phyloP scores from a whole-genome alignment of 192 early-diverging fungal species.

The Umbelopsis sp. region DNA sequence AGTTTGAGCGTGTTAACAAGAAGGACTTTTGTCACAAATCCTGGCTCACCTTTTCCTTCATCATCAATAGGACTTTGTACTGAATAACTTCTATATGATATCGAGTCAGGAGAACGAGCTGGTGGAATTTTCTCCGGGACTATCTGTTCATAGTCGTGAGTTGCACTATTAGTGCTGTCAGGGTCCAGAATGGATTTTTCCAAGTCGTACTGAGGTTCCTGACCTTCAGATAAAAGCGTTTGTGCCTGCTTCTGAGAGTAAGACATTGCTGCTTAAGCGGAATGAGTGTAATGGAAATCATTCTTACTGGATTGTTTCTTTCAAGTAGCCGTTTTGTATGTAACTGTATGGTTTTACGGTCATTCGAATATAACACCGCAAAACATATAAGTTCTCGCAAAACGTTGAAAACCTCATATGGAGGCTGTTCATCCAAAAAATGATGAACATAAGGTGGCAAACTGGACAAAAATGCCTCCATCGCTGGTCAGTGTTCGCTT shows the following conservation, averaged over 20 bases:
- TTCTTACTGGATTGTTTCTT: neutral
- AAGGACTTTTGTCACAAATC: too few relatives aligned
- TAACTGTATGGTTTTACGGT: constrained; percentile 24
- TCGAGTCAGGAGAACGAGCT: neutral
- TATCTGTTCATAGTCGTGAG: neutral
- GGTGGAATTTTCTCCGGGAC: neutral
- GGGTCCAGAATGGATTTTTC: neutral
- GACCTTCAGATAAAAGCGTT: neutral
- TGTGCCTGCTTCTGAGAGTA: neutral
- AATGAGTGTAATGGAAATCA: neutral
- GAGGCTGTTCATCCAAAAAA: constrained; percentile 33
- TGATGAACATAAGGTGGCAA: constrained; percentile 45
- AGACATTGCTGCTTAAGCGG: neutral
- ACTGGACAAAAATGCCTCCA: constrained; percentile 42
- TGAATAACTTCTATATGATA: neutral
- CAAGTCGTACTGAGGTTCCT: neutral
- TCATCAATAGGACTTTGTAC: neutral
- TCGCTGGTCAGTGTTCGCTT: constrained; percentile 1
- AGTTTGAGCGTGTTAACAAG: too few relatives aligned
- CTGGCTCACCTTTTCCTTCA: too few relatives aligned
- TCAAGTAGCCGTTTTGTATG: constrained; percentile 6
- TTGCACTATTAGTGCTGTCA: neutral
- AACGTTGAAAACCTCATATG: constrained; percentile 35
- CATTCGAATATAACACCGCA: constrained; percentile 42
- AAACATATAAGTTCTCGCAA: constrained; percentile 42